Evolutionary conservation across 2,329 filamentous ascomycete genomes (phyloP).

Genomic region (Arthrobotrys pseudoclavata): DNA sequence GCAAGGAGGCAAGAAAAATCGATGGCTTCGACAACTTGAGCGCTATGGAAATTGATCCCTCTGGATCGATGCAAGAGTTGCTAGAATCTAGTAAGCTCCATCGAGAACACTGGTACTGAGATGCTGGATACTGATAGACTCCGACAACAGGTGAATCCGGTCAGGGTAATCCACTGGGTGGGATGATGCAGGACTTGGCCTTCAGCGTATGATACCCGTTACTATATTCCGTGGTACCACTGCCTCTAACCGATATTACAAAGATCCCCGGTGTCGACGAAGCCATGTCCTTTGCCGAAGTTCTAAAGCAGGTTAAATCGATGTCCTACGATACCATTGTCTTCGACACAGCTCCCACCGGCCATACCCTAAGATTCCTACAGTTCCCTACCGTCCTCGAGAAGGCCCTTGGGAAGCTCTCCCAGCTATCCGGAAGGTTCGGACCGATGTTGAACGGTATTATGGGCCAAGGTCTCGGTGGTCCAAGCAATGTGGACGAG

Average conservation of each 20-base stretch:
- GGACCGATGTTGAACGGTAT: slow-evolving; percentile 95
- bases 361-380: slow-evolving; percentile 97
- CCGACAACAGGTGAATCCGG: slow-evolving; percentile 58
- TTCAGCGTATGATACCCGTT: slow-evolving; percentile 78
- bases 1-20: slow-evolving; percentile 94
- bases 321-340: slow-evolving; percentile 99
- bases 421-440: slow-evolving; percentile 92
- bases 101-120: background rate
- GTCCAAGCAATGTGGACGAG: slow-evolving; percentile 74
- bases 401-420: slow-evolving; percentile 97
- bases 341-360: slow-evolving; percentile 98
- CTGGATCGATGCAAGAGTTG: slow-evolving; percentile 96
- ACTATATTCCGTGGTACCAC: background rate
- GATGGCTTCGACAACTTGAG: slow-evolving; percentile 93
- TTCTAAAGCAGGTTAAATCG: slow-evolving; percentile 98
- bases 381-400: slow-evolving; percentile 98
- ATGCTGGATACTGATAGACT: slow-evolving; percentile 8
- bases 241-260: slow-evolving; percentile 41
- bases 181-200: slow-evolving; percentile 98
- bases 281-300: slow-evolving; percentile 99
- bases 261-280: slow-evolving; percentile 98
- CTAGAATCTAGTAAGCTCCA: slow-evolving; percentile 69
- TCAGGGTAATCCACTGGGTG: slow-evolving; percentile 74
- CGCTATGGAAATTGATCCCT: slow-evolving; percentile 99
- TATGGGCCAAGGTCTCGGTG: slow-evolving; percentile 77